Percentiles rank a stretch among this genome's conserved stretches.
phyloP scores from a whole-genome alignment of 2,329 filamentous ascomycete species.

The Mariannaea sp. region DNA sequence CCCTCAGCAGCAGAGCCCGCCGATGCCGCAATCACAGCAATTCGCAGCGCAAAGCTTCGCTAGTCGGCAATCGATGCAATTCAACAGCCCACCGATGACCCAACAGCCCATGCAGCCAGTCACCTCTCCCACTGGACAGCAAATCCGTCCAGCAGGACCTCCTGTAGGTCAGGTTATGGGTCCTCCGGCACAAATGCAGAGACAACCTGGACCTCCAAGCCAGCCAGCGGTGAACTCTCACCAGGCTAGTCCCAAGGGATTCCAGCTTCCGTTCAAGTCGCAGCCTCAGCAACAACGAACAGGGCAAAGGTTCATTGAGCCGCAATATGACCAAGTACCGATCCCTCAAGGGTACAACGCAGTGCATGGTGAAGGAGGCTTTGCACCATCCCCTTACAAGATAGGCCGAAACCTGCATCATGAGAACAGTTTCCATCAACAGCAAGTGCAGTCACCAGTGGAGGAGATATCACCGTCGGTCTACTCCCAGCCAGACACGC shows the following conservation, averaged over 20 bases:
- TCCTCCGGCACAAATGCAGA: constrained; percentile 1
- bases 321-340: constrained; percentile 45
- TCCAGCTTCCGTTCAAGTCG: background rate
- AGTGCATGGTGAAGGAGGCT: constrained; percentile 45
- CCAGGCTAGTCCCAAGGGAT: background rate
- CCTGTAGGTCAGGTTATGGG: background rate
- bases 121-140: constrained; percentile 14
- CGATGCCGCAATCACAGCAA: constrained; percentile 8
- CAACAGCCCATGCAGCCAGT: constrained; percentile 24
- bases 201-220: background rate
- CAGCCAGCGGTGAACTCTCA: constrained; percentile 2
- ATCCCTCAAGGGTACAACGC: constrained; percentile 45
- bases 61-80: constrained; percentile 27
- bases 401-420: constrained; percentile 26
- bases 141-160: background rate
- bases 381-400: constrained; percentile 39
- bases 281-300: constrained; percentile 26
- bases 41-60: constrained; percentile 19
- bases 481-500: constrained; percentile 21
- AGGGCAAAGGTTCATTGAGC: constrained; percentile 32
- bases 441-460: constrained; percentile 13
- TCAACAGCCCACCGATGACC: constrained; percentile 23
- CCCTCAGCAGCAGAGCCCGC: background rate
- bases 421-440: constrained; percentile 17
- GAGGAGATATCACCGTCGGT: constrained; percentile 17